Evolutionary conservation across 768 basidiomycete genomes (phyloP).

Genomic region (Calocybe gangraenosa): DNA sequence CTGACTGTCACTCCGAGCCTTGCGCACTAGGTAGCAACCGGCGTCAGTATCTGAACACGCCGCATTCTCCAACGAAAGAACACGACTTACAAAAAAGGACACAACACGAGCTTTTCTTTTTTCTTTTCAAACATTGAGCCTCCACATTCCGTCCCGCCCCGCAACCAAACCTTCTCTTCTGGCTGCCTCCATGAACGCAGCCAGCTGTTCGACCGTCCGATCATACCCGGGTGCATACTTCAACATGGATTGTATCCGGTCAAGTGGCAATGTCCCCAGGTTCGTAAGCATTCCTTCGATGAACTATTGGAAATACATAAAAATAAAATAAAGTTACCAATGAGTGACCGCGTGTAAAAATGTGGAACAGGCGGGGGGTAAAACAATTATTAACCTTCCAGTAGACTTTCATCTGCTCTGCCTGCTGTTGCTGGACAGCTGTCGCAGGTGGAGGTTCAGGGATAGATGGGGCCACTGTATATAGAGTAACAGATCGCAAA

Average conservation of each 20-base stretch:
- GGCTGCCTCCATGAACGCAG: conserved; percentile 76
- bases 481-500: not conserved
- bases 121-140: conserved; percentile 25
- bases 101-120: too few species aligned
- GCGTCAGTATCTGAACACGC: too few species aligned
- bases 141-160: conserved; percentile 71
- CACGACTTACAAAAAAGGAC: too few species aligned
- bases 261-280: conserved; percentile 67
- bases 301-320: too few species aligned
- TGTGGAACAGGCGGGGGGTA: not conserved
- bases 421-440: conserved; percentile 68
- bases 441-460: conserved; percentile 45
- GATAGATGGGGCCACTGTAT: conserved; percentile 22
- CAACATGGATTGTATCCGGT: conserved; percentile 88
- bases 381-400: conserved; percentile 63
- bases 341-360: not conserved
- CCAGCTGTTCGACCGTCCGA: conserved; percentile 74
- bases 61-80: too few species aligned
- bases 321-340: conserved; percentile 2
- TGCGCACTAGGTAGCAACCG: too few species aligned
- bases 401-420: conserved; percentile 81
- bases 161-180: conserved; percentile 72
- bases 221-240: conserved; percentile 82
- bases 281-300: conserved; percentile 92
- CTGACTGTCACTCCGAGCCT: too few species aligned